Evolutionary conservation across 306 rosid species (phyloP).

Genomic region (Fragaria ananassa): DNA sequence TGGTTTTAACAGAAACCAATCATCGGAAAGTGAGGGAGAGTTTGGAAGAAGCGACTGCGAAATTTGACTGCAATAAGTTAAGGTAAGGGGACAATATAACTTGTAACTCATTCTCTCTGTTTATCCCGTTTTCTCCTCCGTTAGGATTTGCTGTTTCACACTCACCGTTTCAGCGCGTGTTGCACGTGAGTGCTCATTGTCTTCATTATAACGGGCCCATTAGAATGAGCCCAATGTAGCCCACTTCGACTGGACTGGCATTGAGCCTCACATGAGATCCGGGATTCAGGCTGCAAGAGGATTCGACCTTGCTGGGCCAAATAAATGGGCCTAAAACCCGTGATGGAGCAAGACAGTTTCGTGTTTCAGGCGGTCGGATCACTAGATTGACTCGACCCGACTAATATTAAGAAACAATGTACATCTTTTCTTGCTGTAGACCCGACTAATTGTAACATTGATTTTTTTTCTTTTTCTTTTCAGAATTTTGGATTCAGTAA

Average conservation of each 20-base stretch:
- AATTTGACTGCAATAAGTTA: slow-evolving; percentile 1
- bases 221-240: not conserved
- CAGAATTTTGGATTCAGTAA: not conserved
- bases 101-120: not conserved
- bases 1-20: slow-evolving; percentile 15
- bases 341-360: not conserved
- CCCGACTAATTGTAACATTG: too few species aligned
- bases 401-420: not conserved
- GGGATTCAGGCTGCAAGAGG: too few species aligned
- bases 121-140: not conserved
- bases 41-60: not conserved
- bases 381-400: not conserved
- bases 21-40: not conserved
- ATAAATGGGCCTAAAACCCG: not conserved
- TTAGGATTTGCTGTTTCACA: not conserved
- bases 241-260: not conserved
- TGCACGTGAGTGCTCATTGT: not conserved
- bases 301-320: too few species aligned
- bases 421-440: too few species aligned
- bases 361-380: too few species aligned
- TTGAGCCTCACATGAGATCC: too few species aligned
- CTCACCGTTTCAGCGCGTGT: not conserved
- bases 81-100: not conserved
- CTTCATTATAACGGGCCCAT: not conserved
- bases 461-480: not conserved